Conservation (phyloP, 768 basidiomycete genomes). For the Hortiboletus campestris region DNA sequence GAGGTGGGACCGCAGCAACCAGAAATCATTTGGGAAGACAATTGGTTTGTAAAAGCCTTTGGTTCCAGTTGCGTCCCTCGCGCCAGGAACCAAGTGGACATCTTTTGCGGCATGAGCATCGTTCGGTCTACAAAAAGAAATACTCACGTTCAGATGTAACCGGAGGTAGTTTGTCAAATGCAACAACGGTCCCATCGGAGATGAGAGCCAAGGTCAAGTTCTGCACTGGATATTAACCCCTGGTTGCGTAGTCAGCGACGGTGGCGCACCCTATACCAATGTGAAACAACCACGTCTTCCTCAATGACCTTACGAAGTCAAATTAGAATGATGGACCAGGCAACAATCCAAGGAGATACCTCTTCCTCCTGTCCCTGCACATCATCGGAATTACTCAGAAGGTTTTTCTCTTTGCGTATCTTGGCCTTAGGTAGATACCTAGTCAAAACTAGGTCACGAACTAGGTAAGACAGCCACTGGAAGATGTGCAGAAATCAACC, state of each 20-base stretch:
- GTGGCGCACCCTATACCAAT: slow-evolving; percentile 72
- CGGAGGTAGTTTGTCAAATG: slow-evolving; percentile 54
- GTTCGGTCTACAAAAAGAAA: neutral
- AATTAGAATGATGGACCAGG: slow-evolving; percentile 10
- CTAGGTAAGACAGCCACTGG: slow-evolving; percentile 1
- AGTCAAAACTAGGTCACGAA: slow-evolving; percentile 62
- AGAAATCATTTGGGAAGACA: slow-evolving; percentile 93
- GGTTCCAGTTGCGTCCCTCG: slow-evolving; percentile 62
- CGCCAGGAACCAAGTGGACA: slow-evolving; percentile 55
- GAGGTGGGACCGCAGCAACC: slow-evolving; percentile 82
- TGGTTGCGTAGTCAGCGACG: neutral
- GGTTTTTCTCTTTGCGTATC: slow-evolving; percentile 77
- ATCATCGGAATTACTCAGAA: slow-evolving; percentile 50
- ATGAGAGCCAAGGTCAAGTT: slow-evolving; percentile 88
- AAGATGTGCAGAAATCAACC: slow-evolving; percentile 24
- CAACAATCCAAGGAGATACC: slow-evolving; percentile 32
- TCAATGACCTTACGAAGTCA: slow-evolving; percentile 28
- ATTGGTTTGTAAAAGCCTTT: slow-evolving; percentile 82
- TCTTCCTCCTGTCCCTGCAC: slow-evolving; percentile 50
- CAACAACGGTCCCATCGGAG: slow-evolving; percentile 61
- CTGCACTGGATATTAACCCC: slow-evolving; percentile 35
- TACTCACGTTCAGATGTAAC: slow-evolving; percentile 62
- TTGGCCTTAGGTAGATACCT: slow-evolving; percentile 76
- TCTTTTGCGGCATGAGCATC: slow-evolving; percentile 42
- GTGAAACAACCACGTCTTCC: slow-evolving; percentile 66